Percentiles rank a stretch among this genome's conserved stretches.
These are phyloP conservation scores for Hippophae rhamnoides DNA, from an alignment of 306 rosid species.

Conservation along the genomic window DNA sequence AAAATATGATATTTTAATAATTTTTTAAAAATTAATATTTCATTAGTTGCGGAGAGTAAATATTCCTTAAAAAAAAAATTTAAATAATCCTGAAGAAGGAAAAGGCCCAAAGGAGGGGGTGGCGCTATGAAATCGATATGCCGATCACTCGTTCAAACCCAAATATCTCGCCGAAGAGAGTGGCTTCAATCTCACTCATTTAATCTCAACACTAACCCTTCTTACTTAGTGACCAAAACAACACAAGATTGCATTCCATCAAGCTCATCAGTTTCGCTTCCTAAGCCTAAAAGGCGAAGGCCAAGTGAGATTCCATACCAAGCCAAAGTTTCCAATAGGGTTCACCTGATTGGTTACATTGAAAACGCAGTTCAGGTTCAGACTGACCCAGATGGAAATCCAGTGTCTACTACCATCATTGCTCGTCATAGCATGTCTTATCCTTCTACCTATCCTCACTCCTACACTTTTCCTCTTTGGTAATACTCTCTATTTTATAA, in stretches of 20 bases:
- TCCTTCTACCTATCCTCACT: neutral
- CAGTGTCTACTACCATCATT: constrained; percentile 43
- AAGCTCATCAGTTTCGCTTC: neutral
- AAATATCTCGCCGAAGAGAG: no score
- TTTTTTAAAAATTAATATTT: no score
- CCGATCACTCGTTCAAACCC: no score
- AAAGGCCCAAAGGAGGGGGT: no score
- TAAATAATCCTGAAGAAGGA: no score
- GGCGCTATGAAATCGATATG: no score
- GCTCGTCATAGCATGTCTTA: constrained; percentile 7
- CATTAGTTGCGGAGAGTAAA: no score
- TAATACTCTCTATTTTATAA: neutral
- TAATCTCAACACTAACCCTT: no score
- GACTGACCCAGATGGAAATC: constrained; percentile 27
- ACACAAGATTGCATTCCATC: neutral
- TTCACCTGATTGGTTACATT: constrained; percentile 43
- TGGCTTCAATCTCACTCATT: no score
- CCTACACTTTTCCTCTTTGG: constrained; percentile 21
- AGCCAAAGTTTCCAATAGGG: constrained; percentile 45
- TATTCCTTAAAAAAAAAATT: no score
- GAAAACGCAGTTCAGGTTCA: constrained; percentile 32
- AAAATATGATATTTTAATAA: no score
- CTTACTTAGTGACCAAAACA: neutral
- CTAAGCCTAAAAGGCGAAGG: constrained; percentile 8
- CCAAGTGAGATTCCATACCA: constrained; percentile 51